Evolutionary conservation across 495 filamentous ascomycete species (phyloP).

Genomic region (Aspergillus sclerotiicarbonarius): DNA sequence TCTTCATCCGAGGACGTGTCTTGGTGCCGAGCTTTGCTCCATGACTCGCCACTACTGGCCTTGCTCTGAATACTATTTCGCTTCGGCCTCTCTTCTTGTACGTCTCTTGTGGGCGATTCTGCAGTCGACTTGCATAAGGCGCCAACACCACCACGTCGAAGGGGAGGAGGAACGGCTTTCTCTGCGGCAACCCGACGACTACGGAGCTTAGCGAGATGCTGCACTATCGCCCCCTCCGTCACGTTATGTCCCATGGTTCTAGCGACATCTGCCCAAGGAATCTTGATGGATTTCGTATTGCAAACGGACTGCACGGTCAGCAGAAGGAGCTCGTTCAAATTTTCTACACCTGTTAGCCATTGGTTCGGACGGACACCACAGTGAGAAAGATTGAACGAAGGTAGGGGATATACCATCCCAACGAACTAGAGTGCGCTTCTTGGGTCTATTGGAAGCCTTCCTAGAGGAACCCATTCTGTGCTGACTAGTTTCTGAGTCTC

Average conservation of each 20-base stretch:
- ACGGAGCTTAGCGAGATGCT: slow-evolving; percentile 49
- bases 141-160: slow-evolving; percentile 29
- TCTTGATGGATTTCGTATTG: slow-evolving; percentile 30
- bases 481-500: too few species aligned
- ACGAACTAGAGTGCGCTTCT: slow-evolving; percentile 41
- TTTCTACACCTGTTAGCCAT: slow-evolving; percentile 28
- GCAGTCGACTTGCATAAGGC: slow-evolving; percentile 5
- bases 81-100: slow-evolving; percentile 2
- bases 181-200: slow-evolving; percentile 26
- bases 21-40: slow-evolving; percentile 14
- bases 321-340: slow-evolving; percentile 42
- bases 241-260: slow-evolving; percentile 33
- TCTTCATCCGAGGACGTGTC: slow-evolving; percentile 26
- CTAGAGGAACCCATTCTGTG: slow-evolving; percentile 13
- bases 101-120: neutral
- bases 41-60: neutral
- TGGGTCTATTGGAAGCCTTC: slow-evolving; percentile 22
- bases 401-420: slow-evolving; percentile 41
- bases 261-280: slow-evolving; percentile 43
- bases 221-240: slow-evolving; percentile 45
- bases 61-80: neutral
- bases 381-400: neutral
- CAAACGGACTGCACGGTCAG: slow-evolving; percentile 43
- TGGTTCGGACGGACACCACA: neutral
- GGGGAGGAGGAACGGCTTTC: slow-evolving; percentile 38